phyloP scores from a whole-genome alignment of 306 rosid genomes.

The Fragaria vesca region DNA sequence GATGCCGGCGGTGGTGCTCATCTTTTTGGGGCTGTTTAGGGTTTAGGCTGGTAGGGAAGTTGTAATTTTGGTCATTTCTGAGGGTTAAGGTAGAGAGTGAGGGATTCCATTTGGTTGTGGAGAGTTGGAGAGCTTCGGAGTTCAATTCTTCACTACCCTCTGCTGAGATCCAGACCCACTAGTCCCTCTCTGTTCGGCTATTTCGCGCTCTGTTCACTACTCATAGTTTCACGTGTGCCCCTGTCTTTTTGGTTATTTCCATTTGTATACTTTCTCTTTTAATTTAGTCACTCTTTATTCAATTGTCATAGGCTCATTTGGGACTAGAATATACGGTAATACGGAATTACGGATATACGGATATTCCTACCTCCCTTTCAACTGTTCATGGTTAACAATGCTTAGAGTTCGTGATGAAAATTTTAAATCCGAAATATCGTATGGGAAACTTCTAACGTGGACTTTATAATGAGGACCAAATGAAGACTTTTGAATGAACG shows the following conservation, averaged over 20 bases:
- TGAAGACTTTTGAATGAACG: too few species aligned
- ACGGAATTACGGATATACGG: background rate
- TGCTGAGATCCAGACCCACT: conserved; percentile 12
- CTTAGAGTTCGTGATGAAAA: too few species aligned
- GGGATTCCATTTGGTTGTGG: background rate
- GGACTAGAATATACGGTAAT: background rate
- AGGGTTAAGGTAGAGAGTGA: conserved; percentile 5
- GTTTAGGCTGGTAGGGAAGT: conserved; percentile 17
- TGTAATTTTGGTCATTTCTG: conserved; percentile 15
- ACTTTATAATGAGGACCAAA: too few species aligned
- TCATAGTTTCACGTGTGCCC: conserved; percentile 18
- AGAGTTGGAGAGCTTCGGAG: background rate
- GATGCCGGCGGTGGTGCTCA: conserved; percentile 20
- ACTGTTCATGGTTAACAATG: too few species aligned
- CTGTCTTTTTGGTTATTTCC: conserved; percentile 21
- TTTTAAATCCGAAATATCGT: too few species aligned
- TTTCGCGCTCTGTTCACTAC: background rate
- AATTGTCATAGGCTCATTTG: background rate
- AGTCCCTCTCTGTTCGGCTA: background rate
- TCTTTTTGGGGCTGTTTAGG: conserved; percentile 21
- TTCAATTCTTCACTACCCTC: background rate
- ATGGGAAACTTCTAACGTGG: too few species aligned
- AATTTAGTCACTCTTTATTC: background rate
- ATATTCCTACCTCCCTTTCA: background rate
- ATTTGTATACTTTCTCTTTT: background rate